phyloP scores from a whole-genome alignment of 768 basidiomycete genomes.

The Rhizopogon rudus region DNA sequence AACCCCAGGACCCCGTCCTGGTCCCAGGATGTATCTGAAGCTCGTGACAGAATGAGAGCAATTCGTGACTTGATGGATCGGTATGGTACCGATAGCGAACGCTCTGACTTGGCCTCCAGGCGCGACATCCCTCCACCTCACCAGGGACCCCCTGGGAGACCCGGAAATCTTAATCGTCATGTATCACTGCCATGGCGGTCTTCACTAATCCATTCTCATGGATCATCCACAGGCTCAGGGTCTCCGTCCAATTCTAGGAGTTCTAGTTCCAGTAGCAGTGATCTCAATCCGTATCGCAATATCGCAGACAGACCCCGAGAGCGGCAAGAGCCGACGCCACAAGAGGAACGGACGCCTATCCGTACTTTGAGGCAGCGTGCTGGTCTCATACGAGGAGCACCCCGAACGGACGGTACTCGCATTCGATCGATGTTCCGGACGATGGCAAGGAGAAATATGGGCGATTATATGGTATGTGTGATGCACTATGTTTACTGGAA shows the following conservation, averaged over 20 bases:
- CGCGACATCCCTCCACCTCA: not conserved
- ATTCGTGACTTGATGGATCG: constrained; percentile 1
- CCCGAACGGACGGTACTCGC: not conserved
- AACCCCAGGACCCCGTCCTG: not conserved
- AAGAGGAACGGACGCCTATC: constrained; percentile 1
- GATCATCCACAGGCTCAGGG: not conserved
- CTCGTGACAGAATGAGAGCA: not conserved
- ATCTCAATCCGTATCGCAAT: not conserved
- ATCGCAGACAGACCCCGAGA: not conserved
- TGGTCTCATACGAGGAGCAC: not conserved
- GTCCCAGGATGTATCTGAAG: not conserved
- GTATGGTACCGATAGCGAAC: not conserved
- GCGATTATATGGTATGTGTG: constrained; percentile 50
- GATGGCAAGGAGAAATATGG: constrained; percentile 22
- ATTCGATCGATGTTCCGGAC: constrained; percentile 2
- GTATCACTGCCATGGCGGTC: not conserved
- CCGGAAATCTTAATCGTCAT: not conserved
- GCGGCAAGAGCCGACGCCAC: not conserved
- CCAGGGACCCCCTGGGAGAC: not conserved
- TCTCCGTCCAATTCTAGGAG: not conserved
- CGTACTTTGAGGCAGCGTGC: constrained; percentile 1
- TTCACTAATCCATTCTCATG: not conserved
- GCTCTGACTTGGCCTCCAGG: not conserved
- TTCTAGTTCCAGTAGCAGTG: not conserved
- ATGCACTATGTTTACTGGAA: not conserved